Base-by-base conservation (phyloP, 495 filamentous ascomycete genomes). In the Daldinia grandis region DNA sequence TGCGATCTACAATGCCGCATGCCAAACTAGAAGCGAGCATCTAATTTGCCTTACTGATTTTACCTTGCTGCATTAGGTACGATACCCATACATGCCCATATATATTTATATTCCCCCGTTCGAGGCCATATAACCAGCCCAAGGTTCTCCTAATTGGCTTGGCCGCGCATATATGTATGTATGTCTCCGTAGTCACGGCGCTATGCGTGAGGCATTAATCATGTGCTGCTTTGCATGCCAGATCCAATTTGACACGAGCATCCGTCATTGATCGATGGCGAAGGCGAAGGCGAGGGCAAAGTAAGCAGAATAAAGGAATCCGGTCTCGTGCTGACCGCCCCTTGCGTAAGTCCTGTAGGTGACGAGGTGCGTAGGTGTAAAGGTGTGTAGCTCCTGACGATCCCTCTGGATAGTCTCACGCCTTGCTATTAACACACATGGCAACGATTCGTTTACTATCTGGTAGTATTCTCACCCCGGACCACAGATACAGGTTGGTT, bases 131-230 rank as follows among this genome's bases (percentile, higher is more conserved):
- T 28, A 59, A 35, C n/a, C 21, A 35, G 31, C 44, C 63, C 55
- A 58, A 58, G 63, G 25, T 4, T 27, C 9, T 38, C 49, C 49
- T 53, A 33, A 63, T 53, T 44, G 21, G 55, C 63, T 66, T 71
- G 68, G 63, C 54, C 54, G 38, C 35, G 58, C 44, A 58, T 50
- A 10, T 30, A 17, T 51, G 30, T 44, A 38, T n/a, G 25, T 33
- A 35, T 17, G 30, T 38, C 24, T 15, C 30, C 15, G 37, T 30
- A 30, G 44, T 44, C 42, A 8, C 58, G n/a, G 37, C 63, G 49
- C 49, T 53, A 40, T 33, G 27, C 25, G 59, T 68, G 70, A 73
- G 70, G 70, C 70, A 73, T 73, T 68, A 73, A 73, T 38, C 65
- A 57, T 54, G 19, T 57, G 49, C 38, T 59, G 54, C 58, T 59